Conservation (phyloP, 176 grass and related monocot genomes). For the Juncus effusus region DNA sequence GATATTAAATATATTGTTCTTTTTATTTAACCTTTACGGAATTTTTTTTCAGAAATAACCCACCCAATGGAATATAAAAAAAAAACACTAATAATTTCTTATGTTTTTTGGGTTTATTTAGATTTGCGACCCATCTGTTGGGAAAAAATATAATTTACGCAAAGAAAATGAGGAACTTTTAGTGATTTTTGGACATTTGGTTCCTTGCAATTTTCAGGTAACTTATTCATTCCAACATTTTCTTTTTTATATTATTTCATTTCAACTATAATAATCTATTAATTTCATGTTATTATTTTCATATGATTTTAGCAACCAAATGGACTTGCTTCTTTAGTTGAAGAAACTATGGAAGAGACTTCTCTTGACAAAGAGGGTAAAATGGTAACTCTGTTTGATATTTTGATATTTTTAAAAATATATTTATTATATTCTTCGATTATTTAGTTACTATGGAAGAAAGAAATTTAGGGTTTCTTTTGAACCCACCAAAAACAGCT, state of each 20-base stretch:
- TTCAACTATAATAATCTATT: background rate
- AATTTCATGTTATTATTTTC: slow-evolving; percentile 9
- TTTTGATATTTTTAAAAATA: background rate
- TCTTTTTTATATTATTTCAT: background rate
- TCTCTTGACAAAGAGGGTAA: slow-evolving; percentile 41
- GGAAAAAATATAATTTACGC: slow-evolving; percentile 27
- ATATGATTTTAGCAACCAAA: slow-evolving; percentile 64
- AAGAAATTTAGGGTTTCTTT: no score
- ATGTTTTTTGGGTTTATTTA: slow-evolving; percentile 40
- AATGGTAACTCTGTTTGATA: slow-evolving; percentile 8
- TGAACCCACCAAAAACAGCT: background rate
- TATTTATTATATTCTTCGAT: no score
- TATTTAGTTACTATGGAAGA: no score
- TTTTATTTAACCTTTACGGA: background rate
- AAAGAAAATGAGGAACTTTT: no score
- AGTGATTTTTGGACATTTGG: slow-evolving; percentile 55
- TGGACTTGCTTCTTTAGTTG: slow-evolving; percentile 34
- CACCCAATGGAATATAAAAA: slow-evolving; percentile 61
- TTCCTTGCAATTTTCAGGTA: slow-evolving; percentile 79
- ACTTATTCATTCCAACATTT: background rate
- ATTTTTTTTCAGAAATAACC: slow-evolving; percentile 29
- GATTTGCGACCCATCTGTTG: slow-evolving; percentile 49
- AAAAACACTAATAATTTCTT: no score
- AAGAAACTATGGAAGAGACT: slow-evolving; percentile 25
- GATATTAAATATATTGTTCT: slow-evolving; percentile 1